These are phyloP conservation scores for Arachis hypogaea DNA, from an alignment of 306 rosid genomes.

Conservation along the genomic window DNA sequence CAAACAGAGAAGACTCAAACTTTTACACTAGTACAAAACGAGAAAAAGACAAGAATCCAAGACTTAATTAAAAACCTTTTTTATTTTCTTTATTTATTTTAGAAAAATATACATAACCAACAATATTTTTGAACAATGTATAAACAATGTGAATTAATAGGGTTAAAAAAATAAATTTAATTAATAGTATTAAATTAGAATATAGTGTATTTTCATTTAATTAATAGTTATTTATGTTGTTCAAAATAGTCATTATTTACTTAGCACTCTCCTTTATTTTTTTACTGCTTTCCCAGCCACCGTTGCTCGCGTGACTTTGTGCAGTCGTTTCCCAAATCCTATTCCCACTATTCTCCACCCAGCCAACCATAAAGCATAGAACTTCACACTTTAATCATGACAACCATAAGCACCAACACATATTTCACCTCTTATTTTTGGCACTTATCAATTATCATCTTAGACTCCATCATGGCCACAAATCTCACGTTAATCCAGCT, in stretches of 20 bases:
- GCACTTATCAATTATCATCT: slow-evolving; percentile 34
- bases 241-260: too few relatives aligned
- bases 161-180: too few relatives aligned
- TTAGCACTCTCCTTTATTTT: too few relatives aligned
- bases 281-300: slow-evolving; percentile 35
- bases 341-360: slow-evolving; percentile 44
- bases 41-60: slow-evolving; percentile 6
- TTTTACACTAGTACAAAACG: background rate
- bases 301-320: slow-evolving; percentile 57
- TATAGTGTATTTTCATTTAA: too few relatives aligned
- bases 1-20: background rate
- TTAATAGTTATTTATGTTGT: too few relatives aligned
- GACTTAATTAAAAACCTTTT: slow-evolving; percentile 11
- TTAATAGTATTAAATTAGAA: too few relatives aligned
- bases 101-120: too few relatives aligned
- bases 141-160: too few relatives aligned
- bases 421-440: slow-evolving; percentile 33
- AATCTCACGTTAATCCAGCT: slow-evolving; percentile 4
- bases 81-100: background rate
- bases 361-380: slow-evolving; percentile 54
- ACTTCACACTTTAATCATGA: slow-evolving; percentile 77
- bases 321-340: slow-evolving; percentile 42
- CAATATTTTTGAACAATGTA: too few relatives aligned
- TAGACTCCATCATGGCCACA: slow-evolving; percentile 42
- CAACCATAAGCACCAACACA: slow-evolving; percentile 47